These are phyloP conservation scores for Fusarium sp. DNA, from an alignment of 2,329 filamentous ascomycete genomes.

Conservation along the genomic window DNA sequence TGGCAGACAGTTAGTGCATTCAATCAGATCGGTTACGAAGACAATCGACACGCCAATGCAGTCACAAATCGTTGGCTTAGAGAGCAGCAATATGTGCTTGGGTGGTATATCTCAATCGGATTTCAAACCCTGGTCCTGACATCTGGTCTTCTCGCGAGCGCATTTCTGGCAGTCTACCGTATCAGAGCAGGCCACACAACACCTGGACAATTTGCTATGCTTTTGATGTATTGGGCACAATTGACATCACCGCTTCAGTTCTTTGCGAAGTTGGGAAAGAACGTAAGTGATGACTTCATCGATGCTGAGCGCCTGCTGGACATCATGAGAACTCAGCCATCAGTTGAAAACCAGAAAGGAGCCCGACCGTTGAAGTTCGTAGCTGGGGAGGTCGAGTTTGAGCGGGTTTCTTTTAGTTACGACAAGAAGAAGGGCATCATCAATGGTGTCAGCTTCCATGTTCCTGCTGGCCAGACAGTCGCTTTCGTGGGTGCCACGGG, in stretches of 20 bases:
- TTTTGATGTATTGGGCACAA: slow-evolving; percentile 79
- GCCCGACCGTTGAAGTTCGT: slow-evolving; percentile 60
- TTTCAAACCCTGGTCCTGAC: slow-evolving; percentile 72
- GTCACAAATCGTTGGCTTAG: slow-evolving; percentile 53
- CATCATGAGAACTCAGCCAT: slow-evolving; percentile 66
- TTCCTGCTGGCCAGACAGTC: slow-evolving; percentile 62
- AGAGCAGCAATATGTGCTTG: slow-evolving; percentile 51
- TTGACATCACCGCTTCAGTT: slow-evolving; percentile 76
- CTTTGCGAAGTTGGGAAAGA: slow-evolving; percentile 68
- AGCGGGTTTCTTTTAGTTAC: slow-evolving; percentile 66
- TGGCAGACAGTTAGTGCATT: slow-evolving; percentile 69
- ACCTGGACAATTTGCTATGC: slow-evolving; percentile 74
- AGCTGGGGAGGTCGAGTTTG: slow-evolving; percentile 64
- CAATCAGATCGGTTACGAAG: slow-evolving; percentile 67
- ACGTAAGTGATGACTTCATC: slow-evolving; percentile 64
- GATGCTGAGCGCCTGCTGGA: slow-evolving; percentile 66
- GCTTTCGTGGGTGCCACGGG: slow-evolving; percentile 70
- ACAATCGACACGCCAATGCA: slow-evolving; percentile 61
- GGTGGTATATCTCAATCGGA: slow-evolving; percentile 62
- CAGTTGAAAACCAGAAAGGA: slow-evolving; percentile 60
- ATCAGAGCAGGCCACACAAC: slow-evolving; percentile 69
- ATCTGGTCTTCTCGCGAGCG: slow-evolving; percentile 72
- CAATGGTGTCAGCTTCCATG: slow-evolving; percentile 61
- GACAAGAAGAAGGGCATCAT: slow-evolving; percentile 67
- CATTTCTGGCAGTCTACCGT: slow-evolving; percentile 70